Evolutionary conservation across 2,329 filamentous ascomycete species (phyloP), one percentile per base, ranked within the genome.

Genomic region (Hawksworthiomyces lignivorus): DNA sequence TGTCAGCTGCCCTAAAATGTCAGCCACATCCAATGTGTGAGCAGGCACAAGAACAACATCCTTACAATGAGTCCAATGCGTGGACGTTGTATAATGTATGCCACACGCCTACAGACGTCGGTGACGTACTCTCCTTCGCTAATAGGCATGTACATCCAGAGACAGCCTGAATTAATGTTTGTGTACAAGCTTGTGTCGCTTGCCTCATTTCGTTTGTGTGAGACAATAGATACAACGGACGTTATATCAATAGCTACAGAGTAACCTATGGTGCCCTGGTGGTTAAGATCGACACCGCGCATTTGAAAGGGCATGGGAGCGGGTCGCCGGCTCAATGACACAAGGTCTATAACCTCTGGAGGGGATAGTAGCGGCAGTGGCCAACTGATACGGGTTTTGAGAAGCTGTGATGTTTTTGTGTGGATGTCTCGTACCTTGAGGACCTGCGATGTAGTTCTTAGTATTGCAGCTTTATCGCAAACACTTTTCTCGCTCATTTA

Each of bases 371-470:
- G 31, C 31, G 31, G 31, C 9, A 33, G 17, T 33, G 31, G 31
- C 31, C 31, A 33, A 14, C 21, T 33, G 31, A 33, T 33, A 19
- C 31, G 5, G 31, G 31, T 33, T 20, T 33, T 19, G 4, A 33
- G 21, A 4, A 19, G 31, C 15, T 33, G 11, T 21, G 31, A n/a
- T 4, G 31, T 11, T 21, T 4, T 19, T 33, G 15, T 33, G 31
- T 11, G 31, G 31, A 33, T 33, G 31, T 33, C 31, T 20, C 31
- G 31, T 33, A 33, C 15, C 31, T 33, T 33, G 31, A 33, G 31
- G 14, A 21, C n/a, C 31, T 33, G 17, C 31, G 5, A 19, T 33
- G 31, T 19, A 33, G 31, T 21, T 33, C 19, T 33, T 33, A 33
- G 31, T 33, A 18, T 18, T 33, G 15, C 6, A 33, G 30, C 4